Percentiles rank a stretch among this genome's conserved stretches.
Evolutionary conservation across 345 rosid species (phyloP).

Genomic region (Ceriops decandra): DNA sequence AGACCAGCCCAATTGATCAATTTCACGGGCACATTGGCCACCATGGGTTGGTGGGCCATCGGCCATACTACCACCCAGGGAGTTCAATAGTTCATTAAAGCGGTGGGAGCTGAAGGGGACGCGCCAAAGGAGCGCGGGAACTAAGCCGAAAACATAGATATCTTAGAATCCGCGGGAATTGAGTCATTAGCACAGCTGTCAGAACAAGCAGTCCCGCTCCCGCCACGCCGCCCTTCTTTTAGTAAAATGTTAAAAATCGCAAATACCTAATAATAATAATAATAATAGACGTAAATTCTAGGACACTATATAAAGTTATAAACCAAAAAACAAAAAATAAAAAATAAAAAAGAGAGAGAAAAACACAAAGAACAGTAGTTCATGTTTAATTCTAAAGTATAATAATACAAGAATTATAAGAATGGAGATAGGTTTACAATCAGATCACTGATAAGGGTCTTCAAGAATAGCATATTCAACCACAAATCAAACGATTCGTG

Average conservation of each 20-base stretch:
- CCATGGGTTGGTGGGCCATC: background rate
- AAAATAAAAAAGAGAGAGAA: too few species aligned
- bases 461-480: too few species aligned
- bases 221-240: constrained; percentile 18
- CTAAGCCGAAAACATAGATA: background rate
- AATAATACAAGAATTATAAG: too few species aligned
- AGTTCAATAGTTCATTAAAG: background rate
- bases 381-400: too few species aligned
- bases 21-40: too few species aligned
- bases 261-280: background rate
- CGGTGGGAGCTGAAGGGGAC: background rate
- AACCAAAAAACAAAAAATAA: too few species aligned
- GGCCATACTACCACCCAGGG: background rate
- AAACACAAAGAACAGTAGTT: too few species aligned
- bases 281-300: background rate
- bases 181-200: constrained; percentile 10
- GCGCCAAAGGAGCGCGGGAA: constrained; percentile 1
- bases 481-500: too few species aligned
- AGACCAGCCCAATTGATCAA: too few species aligned
- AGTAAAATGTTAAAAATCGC: background rate
- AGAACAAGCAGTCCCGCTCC: constrained; percentile 9
- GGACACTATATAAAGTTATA: background rate
- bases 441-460: too few species aligned
- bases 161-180: constrained; percentile 7
- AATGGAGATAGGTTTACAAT: too few species aligned